Conservation (phyloP, 2,329 filamentous ascomycete species). For the Paramyrothecium sp. region DNA sequence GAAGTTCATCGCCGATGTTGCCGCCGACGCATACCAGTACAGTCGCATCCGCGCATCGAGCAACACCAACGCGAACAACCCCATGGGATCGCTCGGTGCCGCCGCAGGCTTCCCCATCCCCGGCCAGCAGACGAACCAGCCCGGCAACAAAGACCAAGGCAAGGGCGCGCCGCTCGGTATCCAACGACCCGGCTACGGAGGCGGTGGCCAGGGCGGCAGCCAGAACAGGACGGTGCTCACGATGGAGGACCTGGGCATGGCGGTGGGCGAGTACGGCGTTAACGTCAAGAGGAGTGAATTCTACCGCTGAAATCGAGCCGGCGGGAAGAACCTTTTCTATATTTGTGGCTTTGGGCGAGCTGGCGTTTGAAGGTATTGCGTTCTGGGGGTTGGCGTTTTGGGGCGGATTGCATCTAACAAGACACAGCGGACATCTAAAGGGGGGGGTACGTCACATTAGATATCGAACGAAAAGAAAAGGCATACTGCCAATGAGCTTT, state of each 20-base stretch:
- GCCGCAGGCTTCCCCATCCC: slow-evolving; percentile 67
- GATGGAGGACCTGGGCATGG: slow-evolving; percentile 99
- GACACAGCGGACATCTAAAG: background rate
- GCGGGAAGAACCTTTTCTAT: background rate
- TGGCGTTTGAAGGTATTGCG: background rate
- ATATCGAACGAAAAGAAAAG: background rate
- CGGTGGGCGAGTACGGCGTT: slow-evolving; percentile 94
- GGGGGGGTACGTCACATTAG: background rate
- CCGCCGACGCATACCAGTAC: slow-evolving; percentile 97
- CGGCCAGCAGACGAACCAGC: slow-evolving; percentile 59
- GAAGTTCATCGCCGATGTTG: slow-evolving; percentile 97
- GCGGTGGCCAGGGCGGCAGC: slow-evolving; percentile 82
- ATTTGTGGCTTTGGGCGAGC: background rate
- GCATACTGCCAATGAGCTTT: background rate
- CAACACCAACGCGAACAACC: slow-evolving; percentile 81
- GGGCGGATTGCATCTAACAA: background rate
- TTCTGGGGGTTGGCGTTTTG: background rate
- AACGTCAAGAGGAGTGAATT: slow-evolving; percentile 98
- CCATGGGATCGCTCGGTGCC: slow-evolving; percentile 81
- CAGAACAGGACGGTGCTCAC: slow-evolving; percentile 93
- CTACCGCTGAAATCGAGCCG: slow-evolving; percentile 63
- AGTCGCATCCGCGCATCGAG: slow-evolving; percentile 84
- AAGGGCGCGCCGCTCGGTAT: slow-evolving; percentile 65
- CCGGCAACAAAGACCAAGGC: slow-evolving; percentile 55
- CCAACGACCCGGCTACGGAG: slow-evolving; percentile 77